Evolutionary conservation across 352 stramenopile genomes (phyloP), one percentile per base, ranked within the genome.

Genomic region (Phytopythium chamaehyphon): DNA sequence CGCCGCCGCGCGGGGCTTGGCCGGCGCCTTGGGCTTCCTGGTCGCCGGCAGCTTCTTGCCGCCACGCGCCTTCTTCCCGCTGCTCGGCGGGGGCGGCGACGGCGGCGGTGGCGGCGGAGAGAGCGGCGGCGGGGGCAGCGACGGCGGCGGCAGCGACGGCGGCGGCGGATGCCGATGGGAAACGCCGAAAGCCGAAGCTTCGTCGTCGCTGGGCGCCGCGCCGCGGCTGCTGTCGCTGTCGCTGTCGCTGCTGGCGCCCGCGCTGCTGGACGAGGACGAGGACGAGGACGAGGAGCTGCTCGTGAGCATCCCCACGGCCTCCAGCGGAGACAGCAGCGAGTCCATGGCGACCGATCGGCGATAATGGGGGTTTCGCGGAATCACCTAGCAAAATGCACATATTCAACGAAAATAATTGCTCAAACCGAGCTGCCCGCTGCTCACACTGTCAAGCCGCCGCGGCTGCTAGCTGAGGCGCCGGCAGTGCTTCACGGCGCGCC

Each of bases 281-380:
- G 26, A 61, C 40, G 61, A 71, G 35, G 63, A 62, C 47, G 61
- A 70, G 26, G 66, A 64, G 62, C 67, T 70, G 39, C 40, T 55
- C 6, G 54, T 66, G 50, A 51, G 49, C 26, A 61, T 68, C 21
- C 31, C 24, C 38, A 57, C 24, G 57, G 76, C 54, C 60, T 66
- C 54, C 50, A 70, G 56, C 70, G 73, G 51, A 39, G 53, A 37
- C 36, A 65, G 35, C 45, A 62, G 53, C 59, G 59, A 54, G 50
- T 67, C 57, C 64, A 70, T 66, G 33, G 47, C 44, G 38, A 33
- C 24, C 11, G 10, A 28, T 6, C 15, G 24, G 6, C 6, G 28
- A n/a, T 36, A 49, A 18, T 8, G 37, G 37, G 37, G 28, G 28
- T 33, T 33, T 33, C 28, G 28, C n/a, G n/a, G n/a, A n/a, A n/a